Percentiles rank a stretch among this genome's conserved stretches.
These are phyloP conservation scores for Orbilia ellipsospora DNA, from an alignment of 2,329 filamentous ascomycete species.

Conservation along the genomic window DNA sequence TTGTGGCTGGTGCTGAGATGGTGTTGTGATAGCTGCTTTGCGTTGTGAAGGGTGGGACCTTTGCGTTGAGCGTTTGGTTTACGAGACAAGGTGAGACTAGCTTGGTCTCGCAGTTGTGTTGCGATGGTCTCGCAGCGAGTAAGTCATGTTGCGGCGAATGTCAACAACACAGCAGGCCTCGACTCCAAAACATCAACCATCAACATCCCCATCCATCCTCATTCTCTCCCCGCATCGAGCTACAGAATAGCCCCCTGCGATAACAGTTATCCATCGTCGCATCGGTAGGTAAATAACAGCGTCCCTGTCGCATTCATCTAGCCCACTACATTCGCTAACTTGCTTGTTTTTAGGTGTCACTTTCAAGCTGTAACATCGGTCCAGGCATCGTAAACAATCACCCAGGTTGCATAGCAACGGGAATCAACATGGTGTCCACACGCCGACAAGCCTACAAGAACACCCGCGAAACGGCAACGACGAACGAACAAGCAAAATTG, in stretches of 20 bases:
- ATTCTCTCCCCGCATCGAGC: conserved; percentile 8
- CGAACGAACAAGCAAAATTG: not conserved
- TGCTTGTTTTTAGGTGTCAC: not conserved
- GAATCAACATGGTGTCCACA: conserved; percentile 9
- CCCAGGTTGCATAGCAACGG: conserved; percentile 15
- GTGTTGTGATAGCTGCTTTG: no score
- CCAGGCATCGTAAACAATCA: not conserved
- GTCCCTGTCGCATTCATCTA: conserved; percentile 8
- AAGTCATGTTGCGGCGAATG: no score
- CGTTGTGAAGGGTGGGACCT: no score
- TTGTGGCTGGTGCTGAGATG: no score
- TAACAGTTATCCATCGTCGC: not conserved
- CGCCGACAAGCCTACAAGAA: not conserved
- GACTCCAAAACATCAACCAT: conserved; percentile 2
- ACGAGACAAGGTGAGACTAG: no score
- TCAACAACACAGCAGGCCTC: no score
- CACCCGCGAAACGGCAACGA: not conserved
- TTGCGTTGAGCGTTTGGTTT: no score
- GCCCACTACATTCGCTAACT: not conserved
- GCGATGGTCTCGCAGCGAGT: no score
- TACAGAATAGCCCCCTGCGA: not conserved
- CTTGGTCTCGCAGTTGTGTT: no score
- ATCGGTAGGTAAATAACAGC: not conserved
- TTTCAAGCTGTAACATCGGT: no score
- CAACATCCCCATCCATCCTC: not conserved